A percentile compares a stretch with the other conserved stretches of the same genome.
phyloP scores from a whole-genome alignment of 2,329 filamentous ascomycete genomes.

The Blastomyces emzantsi region DNA sequence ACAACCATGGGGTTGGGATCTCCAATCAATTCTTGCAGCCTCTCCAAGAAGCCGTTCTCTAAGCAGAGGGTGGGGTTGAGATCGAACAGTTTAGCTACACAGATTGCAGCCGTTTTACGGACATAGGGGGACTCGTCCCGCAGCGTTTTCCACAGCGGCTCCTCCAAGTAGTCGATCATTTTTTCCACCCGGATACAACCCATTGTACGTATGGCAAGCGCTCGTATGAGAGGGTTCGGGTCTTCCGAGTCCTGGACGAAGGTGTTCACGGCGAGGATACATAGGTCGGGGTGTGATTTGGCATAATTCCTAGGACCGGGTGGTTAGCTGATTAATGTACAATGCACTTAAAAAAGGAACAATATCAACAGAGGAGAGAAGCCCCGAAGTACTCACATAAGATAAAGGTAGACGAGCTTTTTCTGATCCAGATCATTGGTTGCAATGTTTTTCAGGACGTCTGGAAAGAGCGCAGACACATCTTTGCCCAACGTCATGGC shows the following conservation, averaged over 20 bases:
- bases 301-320: slow-evolving; percentile 74
- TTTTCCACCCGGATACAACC: slow-evolving; percentile 97
- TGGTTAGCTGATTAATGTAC: slow-evolving; percentile 17
- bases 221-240: slow-evolving; percentile 89
- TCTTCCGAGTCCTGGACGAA: slow-evolving; percentile 99
- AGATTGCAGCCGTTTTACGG: slow-evolving; percentile 94
- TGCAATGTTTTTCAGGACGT: slow-evolving; percentile 98
- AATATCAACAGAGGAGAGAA: neutral
- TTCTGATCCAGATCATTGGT: slow-evolving; percentile 94
- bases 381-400: slow-evolving; percentile 58
- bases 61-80: slow-evolving; percentile 86
- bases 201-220: slow-evolving; percentile 95
- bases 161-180: slow-evolving; percentile 99
- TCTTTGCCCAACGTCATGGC: slow-evolving; percentile 99
- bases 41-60: slow-evolving; percentile 93
- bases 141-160: slow-evolving; percentile 88
- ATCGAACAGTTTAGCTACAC: slow-evolving; percentile 96
- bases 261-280: slow-evolving; percentile 97
- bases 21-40: slow-evolving; percentile 87
- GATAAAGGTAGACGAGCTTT: slow-evolving; percentile 96
- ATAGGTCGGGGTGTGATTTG: slow-evolving; percentile 96
- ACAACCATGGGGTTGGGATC: slow-evolving; percentile 99
- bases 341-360: slow-evolving; percentile 13
- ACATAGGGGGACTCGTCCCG: slow-evolving; percentile 98
- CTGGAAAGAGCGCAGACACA: slow-evolving; percentile 91